phyloP scores from a whole-genome alignment of 306 rosid genomes.

The Malus fusca region DNA sequence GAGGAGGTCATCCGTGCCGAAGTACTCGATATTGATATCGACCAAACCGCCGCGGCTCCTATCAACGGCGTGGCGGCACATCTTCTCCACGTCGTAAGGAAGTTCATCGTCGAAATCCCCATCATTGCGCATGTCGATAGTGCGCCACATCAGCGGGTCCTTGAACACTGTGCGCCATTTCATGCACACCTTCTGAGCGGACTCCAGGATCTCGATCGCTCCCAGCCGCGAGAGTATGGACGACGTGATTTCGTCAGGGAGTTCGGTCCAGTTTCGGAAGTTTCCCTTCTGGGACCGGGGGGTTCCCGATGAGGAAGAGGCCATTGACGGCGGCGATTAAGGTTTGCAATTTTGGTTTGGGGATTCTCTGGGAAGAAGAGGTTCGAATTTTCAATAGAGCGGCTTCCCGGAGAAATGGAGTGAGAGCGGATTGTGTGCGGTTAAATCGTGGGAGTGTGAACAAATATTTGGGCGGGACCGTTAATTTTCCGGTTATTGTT shows the following conservation, averaged over 20 bases:
- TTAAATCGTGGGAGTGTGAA: too few species aligned
- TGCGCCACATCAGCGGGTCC: conserved; percentile 54
- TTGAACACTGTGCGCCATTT: conserved; percentile 40
- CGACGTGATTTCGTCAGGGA: conserved; percentile 39
- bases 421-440: too few species aligned
- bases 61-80: conserved; percentile 39
- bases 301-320: background rate
- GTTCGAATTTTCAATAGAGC: too few species aligned
- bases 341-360: too few species aligned
- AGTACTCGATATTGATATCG: conserved; percentile 36
- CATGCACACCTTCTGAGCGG: conserved; percentile 40
- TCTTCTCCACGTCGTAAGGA: background rate
- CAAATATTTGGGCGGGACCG: too few species aligned
- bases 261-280: conserved; percentile 33
- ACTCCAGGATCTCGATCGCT: conserved; percentile 25
- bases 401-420: too few species aligned
- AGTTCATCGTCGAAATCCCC: background rate
- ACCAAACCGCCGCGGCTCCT: conserved; percentile 24
- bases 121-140: conserved; percentile 29
- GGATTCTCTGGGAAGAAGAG: too few species aligned
- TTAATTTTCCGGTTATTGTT: too few species aligned
- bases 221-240: conserved; percentile 39
- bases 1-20: conserved; percentile 19
- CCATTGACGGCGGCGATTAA: too few species aligned
- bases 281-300: background rate